These are phyloP conservation scores for Neofusicoccum umdonicola DNA, from an alignment of 2,329 filamentous ascomycete species.

Conservation along the genomic window DNA sequence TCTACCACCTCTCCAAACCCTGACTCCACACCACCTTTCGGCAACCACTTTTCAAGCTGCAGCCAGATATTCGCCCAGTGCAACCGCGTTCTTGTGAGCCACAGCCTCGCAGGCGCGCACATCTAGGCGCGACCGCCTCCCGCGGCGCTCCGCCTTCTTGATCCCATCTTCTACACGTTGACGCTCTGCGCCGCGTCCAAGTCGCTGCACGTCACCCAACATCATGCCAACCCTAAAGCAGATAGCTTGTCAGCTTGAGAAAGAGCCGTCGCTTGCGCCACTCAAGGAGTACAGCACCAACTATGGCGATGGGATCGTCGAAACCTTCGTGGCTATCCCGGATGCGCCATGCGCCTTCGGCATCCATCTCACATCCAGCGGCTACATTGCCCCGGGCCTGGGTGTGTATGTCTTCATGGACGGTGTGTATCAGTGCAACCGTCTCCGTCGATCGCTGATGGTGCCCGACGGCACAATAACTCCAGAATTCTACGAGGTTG, in stretches of 20 bases:
- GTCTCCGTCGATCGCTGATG: slow-evolving; percentile 47
- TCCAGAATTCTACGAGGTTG: slow-evolving; percentile 35
- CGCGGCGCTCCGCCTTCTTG: not conserved
- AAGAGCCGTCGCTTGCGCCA: slow-evolving; percentile 40
- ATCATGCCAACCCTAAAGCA: slow-evolving; percentile 55
- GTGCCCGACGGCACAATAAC: slow-evolving; percentile 25
- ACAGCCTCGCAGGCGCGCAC: too few species aligned
- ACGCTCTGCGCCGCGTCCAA: not conserved
- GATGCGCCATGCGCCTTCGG: slow-evolving; percentile 44
- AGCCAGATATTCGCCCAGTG: not conserved
- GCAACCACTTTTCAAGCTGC: not conserved
- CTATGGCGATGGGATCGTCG: slow-evolving; percentile 53
- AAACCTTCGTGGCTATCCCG: slow-evolving; percentile 53
- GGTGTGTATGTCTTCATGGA: slow-evolving; percentile 58
- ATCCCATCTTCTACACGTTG: not conserved
- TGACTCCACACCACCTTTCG: not conserved
- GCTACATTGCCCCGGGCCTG: slow-evolving; percentile 54
- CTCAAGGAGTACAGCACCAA: slow-evolving; percentile 50
- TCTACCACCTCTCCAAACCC: not conserved
- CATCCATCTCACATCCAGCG: slow-evolving; percentile 48
- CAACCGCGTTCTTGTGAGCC: too few species aligned
- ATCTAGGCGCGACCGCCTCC: too few species aligned
- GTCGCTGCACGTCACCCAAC: not conserved
- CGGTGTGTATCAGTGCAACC: slow-evolving; percentile 57
- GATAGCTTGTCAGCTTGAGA: slow-evolving; percentile 52